Conservation (phyloP, 2,329 filamentous ascomycete species). For the Botrytis medusae region DNA sequence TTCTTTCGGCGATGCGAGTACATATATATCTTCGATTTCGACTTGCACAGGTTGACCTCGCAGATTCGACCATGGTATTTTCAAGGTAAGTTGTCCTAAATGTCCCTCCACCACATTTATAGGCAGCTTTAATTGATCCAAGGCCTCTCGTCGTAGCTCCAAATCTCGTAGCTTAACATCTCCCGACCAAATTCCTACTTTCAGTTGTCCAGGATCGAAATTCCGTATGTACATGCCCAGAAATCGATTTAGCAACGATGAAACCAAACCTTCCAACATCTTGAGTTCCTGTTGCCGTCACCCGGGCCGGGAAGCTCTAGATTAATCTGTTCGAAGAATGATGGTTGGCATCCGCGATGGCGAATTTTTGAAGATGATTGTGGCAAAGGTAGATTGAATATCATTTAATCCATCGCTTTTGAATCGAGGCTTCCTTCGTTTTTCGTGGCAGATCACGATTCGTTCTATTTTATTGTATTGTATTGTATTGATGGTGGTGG, state of each 20-base stretch:
- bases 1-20: constrained; percentile 92
- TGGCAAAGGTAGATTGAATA: neutral
- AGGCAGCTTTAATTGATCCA: constrained; percentile 94
- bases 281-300: constrained; percentile 62
- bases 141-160: constrained; percentile 87
- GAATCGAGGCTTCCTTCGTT: neutral
- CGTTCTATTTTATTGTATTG: constrained; percentile 7
- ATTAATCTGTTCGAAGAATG: constrained; percentile 23
- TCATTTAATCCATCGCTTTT: constrained; percentile 29
- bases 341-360: constrained; percentile 31
- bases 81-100: constrained; percentile 84
- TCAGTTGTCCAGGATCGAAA: constrained; percentile 96
- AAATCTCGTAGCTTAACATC: constrained; percentile 95
- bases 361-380: neutral
- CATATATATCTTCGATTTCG: constrained; percentile 93
- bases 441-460: constrained; percentile 22
- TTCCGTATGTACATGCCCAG: constrained; percentile 99
- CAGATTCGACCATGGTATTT: constrained; percentile 97
- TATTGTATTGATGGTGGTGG: neutral
- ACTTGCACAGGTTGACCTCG: constrained; percentile 92
- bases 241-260: constrained; percentile 97
- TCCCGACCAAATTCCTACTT: constrained; percentile 98
- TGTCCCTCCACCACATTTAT: constrained; percentile 97
- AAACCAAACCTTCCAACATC: constrained; percentile 97
- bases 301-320: constrained; percentile 60